Conservation (phyloP, 225 moss, liverwort and hornwort genomes). For the Marchantia paleacea region DNA sequence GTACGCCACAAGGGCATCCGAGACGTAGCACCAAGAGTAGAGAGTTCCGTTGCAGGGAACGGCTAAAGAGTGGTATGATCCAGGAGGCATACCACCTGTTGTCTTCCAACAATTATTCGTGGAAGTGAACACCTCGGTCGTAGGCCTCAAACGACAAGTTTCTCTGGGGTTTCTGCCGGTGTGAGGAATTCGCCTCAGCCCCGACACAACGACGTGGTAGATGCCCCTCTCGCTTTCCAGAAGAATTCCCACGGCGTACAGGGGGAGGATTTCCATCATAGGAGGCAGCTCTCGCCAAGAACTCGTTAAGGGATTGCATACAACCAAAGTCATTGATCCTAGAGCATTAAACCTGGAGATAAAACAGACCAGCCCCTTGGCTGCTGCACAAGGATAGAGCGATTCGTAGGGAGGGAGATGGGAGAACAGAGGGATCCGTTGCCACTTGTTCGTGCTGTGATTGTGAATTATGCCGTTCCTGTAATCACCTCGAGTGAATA, state of each 20-base stretch:
- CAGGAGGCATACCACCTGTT: conserved; percentile 47
- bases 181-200: conserved; percentile 35
- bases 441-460: conserved; percentile 43
- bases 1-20: conserved; percentile 45
- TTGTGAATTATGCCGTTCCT: conserved; percentile 43
- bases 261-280: conserved; percentile 41
- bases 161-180: conserved; percentile 20
- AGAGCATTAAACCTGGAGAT: conserved; percentile 44
- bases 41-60: conserved; percentile 44
- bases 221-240: conserved; percentile 21
- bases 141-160: conserved; percentile 36
- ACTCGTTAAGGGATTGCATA: conserved; percentile 48
- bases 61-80: conserved; percentile 48
- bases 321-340: conserved; percentile 42
- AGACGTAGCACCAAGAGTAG: conserved; percentile 53
- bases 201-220: conserved; percentile 52
- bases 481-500: conserved; percentile 47
- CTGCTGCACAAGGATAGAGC: conserved; percentile 42
- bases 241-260: conserved; percentile 49
- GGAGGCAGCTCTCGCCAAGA: conserved; percentile 48
- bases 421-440: conserved; percentile 43
- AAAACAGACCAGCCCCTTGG: conserved; percentile 46
- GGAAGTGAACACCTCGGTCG: conserved; percentile 47
- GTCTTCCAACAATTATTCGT: conserved; percentile 36
- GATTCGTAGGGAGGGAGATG: conserved; percentile 42